Evolutionary conservation across 257 asterid genomes (phyloP).

Genomic region (Solanum rostratum): DNA sequence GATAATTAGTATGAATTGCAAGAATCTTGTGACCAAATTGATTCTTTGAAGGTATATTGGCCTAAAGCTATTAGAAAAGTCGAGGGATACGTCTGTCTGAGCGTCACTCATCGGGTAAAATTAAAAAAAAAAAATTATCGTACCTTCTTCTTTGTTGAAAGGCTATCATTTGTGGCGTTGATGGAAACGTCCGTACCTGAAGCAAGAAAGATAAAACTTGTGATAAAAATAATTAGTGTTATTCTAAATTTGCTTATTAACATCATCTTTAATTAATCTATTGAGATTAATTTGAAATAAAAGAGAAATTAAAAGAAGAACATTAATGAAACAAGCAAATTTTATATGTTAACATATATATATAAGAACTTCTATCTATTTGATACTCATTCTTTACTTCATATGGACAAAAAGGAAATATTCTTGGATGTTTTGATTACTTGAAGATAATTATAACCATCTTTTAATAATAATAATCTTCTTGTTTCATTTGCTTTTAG

Average conservation of each 20-base stretch:
- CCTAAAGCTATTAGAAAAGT: no score
- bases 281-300: not conserved
- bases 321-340: not conserved
- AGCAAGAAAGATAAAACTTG: not conserved
- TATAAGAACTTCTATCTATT: not conserved
- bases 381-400: slow-evolving; percentile 16
- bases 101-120: not conserved
- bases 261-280: not conserved
- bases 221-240: not conserved
- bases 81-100: not conserved
- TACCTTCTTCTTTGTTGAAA: not conserved
- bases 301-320: not conserved
- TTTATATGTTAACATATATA: not conserved
- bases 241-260: not conserved
- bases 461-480: not conserved
- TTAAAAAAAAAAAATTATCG: not conserved
- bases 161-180: not conserved
- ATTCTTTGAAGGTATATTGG: no score
- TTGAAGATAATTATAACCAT: not conserved
- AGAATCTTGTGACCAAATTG: no score
- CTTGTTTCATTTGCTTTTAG: not conserved
- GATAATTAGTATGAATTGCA: no score
- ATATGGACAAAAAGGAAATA: not conserved
- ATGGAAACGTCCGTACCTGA: slow-evolving; percentile 1
- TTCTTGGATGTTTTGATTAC: not conserved